Evolutionary conservation across 257 asterid genomes (phyloP), one percentile per base, ranked within the genome.

Genomic region (Oldenlandia corymbosa): DNA sequence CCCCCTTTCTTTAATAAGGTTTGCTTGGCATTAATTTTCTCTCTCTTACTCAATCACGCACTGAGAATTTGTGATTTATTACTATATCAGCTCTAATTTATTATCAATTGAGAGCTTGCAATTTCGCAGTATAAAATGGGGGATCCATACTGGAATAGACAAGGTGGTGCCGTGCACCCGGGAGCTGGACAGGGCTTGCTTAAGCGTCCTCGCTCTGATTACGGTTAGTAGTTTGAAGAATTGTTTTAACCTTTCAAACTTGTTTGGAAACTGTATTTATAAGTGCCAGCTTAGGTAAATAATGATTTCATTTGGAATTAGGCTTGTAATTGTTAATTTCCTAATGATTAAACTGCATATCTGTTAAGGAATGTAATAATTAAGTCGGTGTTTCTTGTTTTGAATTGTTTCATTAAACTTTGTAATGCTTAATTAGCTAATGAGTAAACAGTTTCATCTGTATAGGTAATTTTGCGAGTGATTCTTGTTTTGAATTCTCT

Each of bases 141-240:
- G 68, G 83, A 82, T 64, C 79, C 64, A 10, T 82, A 69, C 59
- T 79, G 84, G 87, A 69, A 61, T 67, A 73, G 78, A 32, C 78
- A 81, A 41, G 47, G 71, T 30, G 65, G 64, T 18, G 49, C 57
- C 68, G 71, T 41, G n/a, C 68, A 71, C 26, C 77, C 73, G 62
- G 18, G 78, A 17, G 37, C 78, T n/a, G 57, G 71, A 20, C 45
- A 75, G 8, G 73, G 81, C 2, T 37, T 74, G 70, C 76, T 74
- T 37, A 82, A 82, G 50, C 83, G 88, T 32, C 80, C 77, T 60
- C 83, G 85, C 37, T 14, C 76, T 41, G 83, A 77, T 34, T 72
- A 65, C 34, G 88, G 85, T 82, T 76, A 26, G 11, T 18, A 21
- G 30, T 21, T 23, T n/a, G n/a, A n/a, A 31, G 20, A 11, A 46